phyloP scores from a whole-genome alignment of 2,329 filamentous ascomycete genomes.

The Cryphonectria carpinicola region DNA sequence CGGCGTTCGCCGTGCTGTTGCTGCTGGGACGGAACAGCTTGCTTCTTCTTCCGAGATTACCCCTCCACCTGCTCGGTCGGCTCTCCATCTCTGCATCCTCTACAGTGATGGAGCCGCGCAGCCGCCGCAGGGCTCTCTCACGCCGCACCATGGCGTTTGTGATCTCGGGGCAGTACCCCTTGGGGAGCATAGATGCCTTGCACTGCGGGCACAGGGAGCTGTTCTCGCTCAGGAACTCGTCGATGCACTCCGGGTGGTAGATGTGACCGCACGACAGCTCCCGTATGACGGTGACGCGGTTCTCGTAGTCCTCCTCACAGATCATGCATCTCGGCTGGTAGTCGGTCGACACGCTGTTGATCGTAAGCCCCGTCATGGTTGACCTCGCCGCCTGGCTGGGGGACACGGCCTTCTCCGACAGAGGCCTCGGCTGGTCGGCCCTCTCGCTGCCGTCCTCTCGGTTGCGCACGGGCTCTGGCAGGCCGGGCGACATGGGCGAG shows the following conservation, averaged over 20 bases:
- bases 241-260: constrained; percentile 90
- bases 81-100: constrained; percentile 42
- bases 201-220: constrained; percentile 91
- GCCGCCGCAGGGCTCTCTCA: constrained; percentile 69
- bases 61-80: constrained; percentile 30
- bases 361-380: constrained; percentile 30
- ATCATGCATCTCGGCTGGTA: constrained; percentile 88
- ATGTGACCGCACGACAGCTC: constrained; percentile 91
- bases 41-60: constrained; percentile 29
- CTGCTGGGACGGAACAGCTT: constrained; percentile 31
- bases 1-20: constrained; percentile 31
- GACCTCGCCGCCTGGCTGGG: constrained; percentile 31
- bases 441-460: constrained; percentile 22
- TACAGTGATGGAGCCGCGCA: constrained; percentile 57
- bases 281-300: constrained; percentile 72
- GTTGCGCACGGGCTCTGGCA: constrained; percentile 20
- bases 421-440: constrained; percentile 15
- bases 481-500: constrained; percentile 42
- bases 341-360: constrained; percentile 53
- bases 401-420: constrained; percentile 32
- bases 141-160: constrained; percentile 87
- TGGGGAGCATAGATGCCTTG: constrained; percentile 79
- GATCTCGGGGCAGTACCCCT: constrained; percentile 67
- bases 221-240: constrained; percentile 76
- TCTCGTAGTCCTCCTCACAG: constrained; percentile 80